phyloP scores from a whole-genome alignment of 768 basidiomycete species.

The Suillus tomentosus region DNA sequence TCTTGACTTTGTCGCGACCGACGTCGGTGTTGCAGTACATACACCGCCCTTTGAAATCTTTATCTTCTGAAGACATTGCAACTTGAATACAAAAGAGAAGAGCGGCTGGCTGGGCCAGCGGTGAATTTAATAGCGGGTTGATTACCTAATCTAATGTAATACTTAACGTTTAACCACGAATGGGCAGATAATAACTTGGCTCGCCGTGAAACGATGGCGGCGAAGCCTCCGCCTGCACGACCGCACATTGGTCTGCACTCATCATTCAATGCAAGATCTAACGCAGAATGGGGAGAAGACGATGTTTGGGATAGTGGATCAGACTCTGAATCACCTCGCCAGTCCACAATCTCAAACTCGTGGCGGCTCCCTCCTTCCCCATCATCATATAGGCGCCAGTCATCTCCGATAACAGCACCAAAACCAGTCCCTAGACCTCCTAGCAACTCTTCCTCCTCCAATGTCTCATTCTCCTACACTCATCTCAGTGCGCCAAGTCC shows the following conservation, averaged over 20 bases:
- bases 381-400: constrained; percentile 25
- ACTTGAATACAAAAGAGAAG: not conserved
- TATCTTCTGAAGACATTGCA: constrained; percentile 6
- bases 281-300: constrained; percentile 77
- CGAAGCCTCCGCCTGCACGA: constrained; percentile 70
- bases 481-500: constrained; percentile 75
- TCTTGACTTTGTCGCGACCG: constrained; percentile 28
- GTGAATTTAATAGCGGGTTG: not conserved
- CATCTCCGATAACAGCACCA: constrained; percentile 45
- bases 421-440: constrained; percentile 54
- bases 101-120: not conserved
- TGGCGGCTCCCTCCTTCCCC: constrained; percentile 39
- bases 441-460: constrained; percentile 60
- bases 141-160: not conserved
- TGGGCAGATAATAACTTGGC: constrained; percentile 12
- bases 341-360: constrained; percentile 49
- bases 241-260: constrained; percentile 71
- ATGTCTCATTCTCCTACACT: constrained; percentile 79
- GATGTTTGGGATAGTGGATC: constrained; percentile 87
- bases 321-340: constrained; percentile 71
- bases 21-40: constrained; percentile 25
- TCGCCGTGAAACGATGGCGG: constrained; percentile 40
- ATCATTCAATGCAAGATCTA: constrained; percentile 44
- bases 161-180: not conserved
- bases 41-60: constrained; percentile 28